Evolutionary conservation across 306 rosid species (phyloP).

Genomic region (Adenanthera pavonina): DNA sequence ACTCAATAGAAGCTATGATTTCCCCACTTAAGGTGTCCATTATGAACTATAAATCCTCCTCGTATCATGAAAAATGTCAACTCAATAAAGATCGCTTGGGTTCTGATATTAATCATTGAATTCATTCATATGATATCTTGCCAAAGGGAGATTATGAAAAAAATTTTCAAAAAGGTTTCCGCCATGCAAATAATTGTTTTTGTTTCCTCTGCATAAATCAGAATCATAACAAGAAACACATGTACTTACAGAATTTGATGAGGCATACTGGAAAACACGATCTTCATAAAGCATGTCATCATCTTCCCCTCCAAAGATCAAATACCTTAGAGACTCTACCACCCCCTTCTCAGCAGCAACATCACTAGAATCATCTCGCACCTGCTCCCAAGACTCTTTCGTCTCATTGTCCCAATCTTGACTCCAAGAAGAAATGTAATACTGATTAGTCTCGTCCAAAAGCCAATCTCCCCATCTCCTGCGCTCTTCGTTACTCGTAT

Average conservation of each 20-base stretch:
- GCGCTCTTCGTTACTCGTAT: conserved; percentile 60
- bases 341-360: conserved; percentile 52
- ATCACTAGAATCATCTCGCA: conserved; percentile 44
- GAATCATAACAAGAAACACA: neutral
- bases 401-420: conserved; percentile 58
- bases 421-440: conserved; percentile 48
- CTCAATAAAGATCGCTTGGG: neutral
- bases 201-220: neutral
- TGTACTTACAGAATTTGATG: conserved; percentile 73
- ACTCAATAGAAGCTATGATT: neutral
- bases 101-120: neutral
- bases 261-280: conserved; percentile 89
- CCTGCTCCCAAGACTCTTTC: conserved; percentile 45
- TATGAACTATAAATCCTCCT: neutral
- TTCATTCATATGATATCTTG: neutral
- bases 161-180: neutral
- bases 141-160: neutral
- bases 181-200: neutral
- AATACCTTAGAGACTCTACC: conserved; percentile 57
- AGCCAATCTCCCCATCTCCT: conserved; percentile 95
- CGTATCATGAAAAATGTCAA: neutral
- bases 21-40: neutral
- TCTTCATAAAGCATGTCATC: conserved; percentile 91
- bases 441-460: conserved; percentile 40
- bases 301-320: conserved; percentile 62